phyloP scores from a whole-genome alignment of 371 early-diverging fungal genomes.

The Mucor ambiguus region DNA sequence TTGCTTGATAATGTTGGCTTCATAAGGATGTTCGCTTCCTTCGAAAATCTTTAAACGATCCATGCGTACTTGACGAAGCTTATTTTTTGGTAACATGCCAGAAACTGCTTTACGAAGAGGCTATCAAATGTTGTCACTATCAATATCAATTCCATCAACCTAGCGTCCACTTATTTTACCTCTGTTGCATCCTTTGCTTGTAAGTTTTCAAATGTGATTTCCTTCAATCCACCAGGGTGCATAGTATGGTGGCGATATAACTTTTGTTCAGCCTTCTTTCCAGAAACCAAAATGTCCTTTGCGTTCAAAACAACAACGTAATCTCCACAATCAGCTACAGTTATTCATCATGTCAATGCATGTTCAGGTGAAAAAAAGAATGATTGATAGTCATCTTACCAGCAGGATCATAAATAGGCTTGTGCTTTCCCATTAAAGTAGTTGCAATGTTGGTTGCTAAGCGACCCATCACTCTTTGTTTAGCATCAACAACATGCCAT shows the following conservation, averaged over 20 bases:
- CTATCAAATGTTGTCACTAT: constrained; percentile 20
- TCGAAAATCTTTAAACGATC: constrained; percentile 86
- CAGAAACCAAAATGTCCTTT: constrained; percentile 79
- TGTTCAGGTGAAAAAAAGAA: neutral
- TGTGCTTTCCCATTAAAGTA: constrained; percentile 97
- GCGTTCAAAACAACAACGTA: constrained; percentile 98
- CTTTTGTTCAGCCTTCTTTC: constrained; percentile 89
- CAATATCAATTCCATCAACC: neutral
- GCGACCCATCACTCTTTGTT: constrained; percentile 87
- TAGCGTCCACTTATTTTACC: constrained; percentile 35
- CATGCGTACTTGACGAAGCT: constrained; percentile 80
- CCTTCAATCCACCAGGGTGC: constrained; percentile 92
- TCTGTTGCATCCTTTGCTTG: constrained; percentile 80
- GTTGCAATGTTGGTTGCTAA: constrained; percentile 87
- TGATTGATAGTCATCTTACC: constrained; percentile 47
- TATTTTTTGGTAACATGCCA: constrained; percentile 97
- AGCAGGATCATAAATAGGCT: constrained; percentile 94
- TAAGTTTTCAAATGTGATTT: constrained; percentile 74
- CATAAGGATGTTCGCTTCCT: constrained; percentile 91
- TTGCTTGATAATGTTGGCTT: constrained; percentile 81
- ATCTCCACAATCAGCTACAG: constrained; percentile 93
- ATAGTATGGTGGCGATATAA: constrained; percentile 90
- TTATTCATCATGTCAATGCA: neutral
- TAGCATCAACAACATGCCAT: constrained; percentile 97
- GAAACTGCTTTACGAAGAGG: constrained; percentile 91